Evolutionary conservation across 768 basidiomycete genomes (phyloP).

Genomic region (Collybia sp.): DNA sequence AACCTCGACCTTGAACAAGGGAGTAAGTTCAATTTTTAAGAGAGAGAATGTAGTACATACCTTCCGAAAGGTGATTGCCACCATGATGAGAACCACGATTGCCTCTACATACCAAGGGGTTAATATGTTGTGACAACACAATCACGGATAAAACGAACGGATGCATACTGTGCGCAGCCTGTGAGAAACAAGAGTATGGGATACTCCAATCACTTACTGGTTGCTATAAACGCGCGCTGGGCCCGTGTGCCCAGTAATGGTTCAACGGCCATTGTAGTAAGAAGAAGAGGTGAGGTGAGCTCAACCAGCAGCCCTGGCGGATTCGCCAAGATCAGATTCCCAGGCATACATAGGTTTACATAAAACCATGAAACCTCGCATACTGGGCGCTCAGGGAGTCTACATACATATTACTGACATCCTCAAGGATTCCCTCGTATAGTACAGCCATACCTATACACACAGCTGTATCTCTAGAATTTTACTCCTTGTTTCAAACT

Average conservation of each 20-base stretch:
- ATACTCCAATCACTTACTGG: constrained; percentile 43
- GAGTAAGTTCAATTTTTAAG: not conserved
- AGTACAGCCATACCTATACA: too few species aligned
- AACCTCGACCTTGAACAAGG: constrained; percentile 41
- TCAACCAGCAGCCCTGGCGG: not conserved
- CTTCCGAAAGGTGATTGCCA: constrained; percentile 63
- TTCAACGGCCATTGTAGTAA: constrained; percentile 56
- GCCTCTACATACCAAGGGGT: constrained; percentile 48
- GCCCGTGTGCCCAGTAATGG: constrained; percentile 68
- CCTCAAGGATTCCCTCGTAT: too few species aligned
- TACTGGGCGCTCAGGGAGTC: too few species aligned
- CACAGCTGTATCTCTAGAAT: constrained; percentile 27
- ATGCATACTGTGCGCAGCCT: constrained; percentile 37
- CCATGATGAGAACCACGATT: constrained; percentile 68
- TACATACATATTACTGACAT: too few species aligned
- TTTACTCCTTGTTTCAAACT: constrained; percentile 42
- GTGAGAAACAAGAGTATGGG: not conserved
- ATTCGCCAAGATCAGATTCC: not conserved
- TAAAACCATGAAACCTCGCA: too few species aligned
- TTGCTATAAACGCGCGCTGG: constrained; percentile 66
- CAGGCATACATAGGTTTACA: too few species aligned
- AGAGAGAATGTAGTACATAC: constrained; percentile 30
- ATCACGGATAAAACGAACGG: constrained; percentile 43
- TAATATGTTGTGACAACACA: not conserved
- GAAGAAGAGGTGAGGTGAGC: too few species aligned